phyloP scores from a whole-genome alignment of 441 rosid genomes.

The Populus hybrid region DNA sequence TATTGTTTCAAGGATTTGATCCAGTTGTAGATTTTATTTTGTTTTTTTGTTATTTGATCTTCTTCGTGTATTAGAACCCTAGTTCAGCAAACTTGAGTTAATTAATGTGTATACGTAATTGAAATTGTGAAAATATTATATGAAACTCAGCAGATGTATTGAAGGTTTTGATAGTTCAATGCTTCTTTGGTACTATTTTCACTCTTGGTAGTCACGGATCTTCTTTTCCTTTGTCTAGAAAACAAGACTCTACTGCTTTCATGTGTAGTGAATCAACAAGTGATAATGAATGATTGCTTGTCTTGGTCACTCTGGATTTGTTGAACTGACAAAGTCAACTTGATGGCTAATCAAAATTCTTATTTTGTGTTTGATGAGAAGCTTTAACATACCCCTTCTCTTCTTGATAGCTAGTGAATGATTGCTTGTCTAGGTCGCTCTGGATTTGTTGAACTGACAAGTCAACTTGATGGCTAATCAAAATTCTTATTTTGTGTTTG shows the following conservation, averaged over 20 bases:
- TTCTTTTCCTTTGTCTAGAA: not conserved
- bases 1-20: conserved; percentile 62
- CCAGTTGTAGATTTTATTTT: conserved; percentile 42
- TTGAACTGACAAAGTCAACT: too few species aligned
- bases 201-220: not conserved
- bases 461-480: too few species aligned
- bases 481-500: too few species aligned
- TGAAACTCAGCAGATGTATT: not conserved
- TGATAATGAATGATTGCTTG: too few species aligned
- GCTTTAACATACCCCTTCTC: too few species aligned
- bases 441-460: too few species aligned
- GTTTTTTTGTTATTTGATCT: not conserved
- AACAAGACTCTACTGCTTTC: not conserved
- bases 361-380: too few species aligned
- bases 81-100: conserved; percentile 9
- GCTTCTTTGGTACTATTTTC: not conserved
- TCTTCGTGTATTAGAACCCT: conserved; percentile 14
- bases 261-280: not conserved
- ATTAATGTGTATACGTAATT: not conserved
- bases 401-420: too few species aligned
- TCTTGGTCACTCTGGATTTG: too few species aligned
- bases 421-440: too few species aligned
- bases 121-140: not conserved
- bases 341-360: too few species aligned
- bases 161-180: not conserved